Evolutionary conservation across 164 flowering plant genomes (phyloP), one percentile per base, ranked within the genome.

Genomic region (Euptelea pleiosperma): DNA sequence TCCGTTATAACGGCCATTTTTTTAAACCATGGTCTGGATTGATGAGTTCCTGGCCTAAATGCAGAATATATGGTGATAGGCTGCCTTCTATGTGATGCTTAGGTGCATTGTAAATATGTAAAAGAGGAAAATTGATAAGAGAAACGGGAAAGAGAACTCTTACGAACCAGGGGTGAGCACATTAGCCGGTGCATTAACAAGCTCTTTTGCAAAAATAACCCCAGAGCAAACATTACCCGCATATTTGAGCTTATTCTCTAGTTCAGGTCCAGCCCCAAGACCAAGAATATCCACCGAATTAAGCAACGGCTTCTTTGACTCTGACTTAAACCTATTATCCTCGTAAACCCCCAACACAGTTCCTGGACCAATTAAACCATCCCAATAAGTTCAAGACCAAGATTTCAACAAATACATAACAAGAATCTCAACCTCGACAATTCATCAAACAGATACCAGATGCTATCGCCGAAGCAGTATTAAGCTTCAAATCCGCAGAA

Each of bases 171-270:
- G 98, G n/a, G 99, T 93, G 44, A 93, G 91, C 18, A 93, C 97
- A 70, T 93, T 93, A 15, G 99, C 89, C 8, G 97, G 99, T 26
- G 97, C 83, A 78, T 93, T 93, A 24, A 85, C 96, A 55, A 93
- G 96, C 76, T 88, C 90, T 70, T 52, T 83, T 26, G 89, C 99
- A 41, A 90, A 72, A 31, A 93, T 81, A 15, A 93, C 76, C 6
- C 83, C 97, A 36, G 83, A 77, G 70, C 87, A 80, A 67, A 88
- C 82, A 67, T 88, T 77, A 64, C 76, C 76, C 1, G 84, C 82
- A 63, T 73, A 79, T 70, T 88, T 88, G 49, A 93, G 85, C 66
- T 83, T 85, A 58, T 83, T 79, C 36, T 93, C 86, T n/a, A 86
- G 55, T 57, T 85, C 83, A 59, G 96, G 81, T 54, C 97, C 93